Base-by-base conservation (phyloP, 305 asterid genomes). In the Rubia tinctorum region DNA sequence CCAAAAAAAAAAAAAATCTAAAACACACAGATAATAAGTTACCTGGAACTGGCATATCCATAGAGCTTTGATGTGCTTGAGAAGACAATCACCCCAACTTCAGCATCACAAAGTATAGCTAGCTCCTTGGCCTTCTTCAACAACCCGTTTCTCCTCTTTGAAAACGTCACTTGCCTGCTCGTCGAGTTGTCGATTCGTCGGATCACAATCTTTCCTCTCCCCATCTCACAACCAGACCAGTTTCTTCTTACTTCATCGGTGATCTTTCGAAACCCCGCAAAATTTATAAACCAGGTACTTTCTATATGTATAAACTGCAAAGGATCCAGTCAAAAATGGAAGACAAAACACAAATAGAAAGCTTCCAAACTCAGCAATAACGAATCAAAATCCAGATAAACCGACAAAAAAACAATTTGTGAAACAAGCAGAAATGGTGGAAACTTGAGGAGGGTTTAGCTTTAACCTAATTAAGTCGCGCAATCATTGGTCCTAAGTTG, bases 121-220 rank as follows among this genome's bases (percentile, higher is more conserved):
- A 88, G 75, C 71, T 88, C 93, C 74, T 44, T 86, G 2, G 93
- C 93, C 81, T 88, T 88, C 84, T 88, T 88, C 22, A 88, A 70
- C 83, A 88, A 70, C 64, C 93, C 93, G 69, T 68, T 82, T 69
- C 88, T 79, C 66, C 91, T 75, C 84, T 87, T 87, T 0, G 91
- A 87, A 78, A 85, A 88, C 37, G 90, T 88, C 4, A 88, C 90
- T 71, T 88, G 93, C 73, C 93, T 75, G 20, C 84, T 88, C 0
- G 93, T 86, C 9, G 88, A 73, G 71, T 86, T 88, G 20, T 88
- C 93, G 64, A 88, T 88, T 78, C 93, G 72, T 0, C 82, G 85
- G 53, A 88, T 86, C 83, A 77, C 88, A 65, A 88, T 84, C 81
- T 88, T 88, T 43, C 93, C 93, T 60, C 93, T 79, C 30, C 90